Percentiles rank a stretch among this genome's conserved stretches.
Conservation (phyloP, 768 basidiomycete genomes). For the Suillus plorans region DNA sequence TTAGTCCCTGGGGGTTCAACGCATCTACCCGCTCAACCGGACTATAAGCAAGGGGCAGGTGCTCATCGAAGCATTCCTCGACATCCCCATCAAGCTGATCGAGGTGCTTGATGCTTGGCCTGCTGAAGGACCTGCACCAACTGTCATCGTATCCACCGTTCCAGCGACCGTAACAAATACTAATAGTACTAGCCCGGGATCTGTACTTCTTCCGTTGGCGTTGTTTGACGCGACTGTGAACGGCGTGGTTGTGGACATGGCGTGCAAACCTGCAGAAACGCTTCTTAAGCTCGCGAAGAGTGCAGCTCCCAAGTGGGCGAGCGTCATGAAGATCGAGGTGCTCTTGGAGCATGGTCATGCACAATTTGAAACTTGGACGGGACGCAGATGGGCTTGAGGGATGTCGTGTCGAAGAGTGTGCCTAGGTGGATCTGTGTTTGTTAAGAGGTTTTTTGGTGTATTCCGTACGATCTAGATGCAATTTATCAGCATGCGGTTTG, state of each 20-base stretch:
- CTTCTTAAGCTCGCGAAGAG: slow-evolving; percentile 66
- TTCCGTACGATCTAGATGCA: not conserved
- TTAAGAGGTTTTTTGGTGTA: not conserved
- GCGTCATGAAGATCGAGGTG: slow-evolving; percentile 54
- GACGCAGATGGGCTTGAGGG: slow-evolving; percentile 53
- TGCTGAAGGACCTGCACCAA: slow-evolving; percentile 44
- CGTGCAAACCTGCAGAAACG: slow-evolving; percentile 87
- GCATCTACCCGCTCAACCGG: slow-evolving; percentile 87
- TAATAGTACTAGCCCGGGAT: slow-evolving; percentile 31
- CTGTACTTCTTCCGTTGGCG: slow-evolving; percentile 48
- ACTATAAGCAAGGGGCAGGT: slow-evolving; percentile 71
- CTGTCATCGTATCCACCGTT: slow-evolving; percentile 86
- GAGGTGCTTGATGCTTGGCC: slow-evolving; percentile 58
- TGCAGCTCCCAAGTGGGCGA: slow-evolving; percentile 53
- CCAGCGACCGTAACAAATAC: slow-evolving; percentile 64
- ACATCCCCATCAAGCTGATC: slow-evolving; percentile 58
- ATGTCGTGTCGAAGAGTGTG: slow-evolving; percentile 42
- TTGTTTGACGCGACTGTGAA: slow-evolving; percentile 51
- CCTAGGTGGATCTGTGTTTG: not conserved
- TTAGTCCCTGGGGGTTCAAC: slow-evolving; percentile 59
- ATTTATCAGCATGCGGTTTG: not conserved
- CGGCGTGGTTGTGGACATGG: slow-evolving; percentile 87
- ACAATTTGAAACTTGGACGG: slow-evolving; percentile 85
- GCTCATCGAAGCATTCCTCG: slow-evolving; percentile 67
- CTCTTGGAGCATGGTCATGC: slow-evolving; percentile 86